Percentiles rank a stretch among this genome's conserved stretches.
These are phyloP conservation scores for Peltaster fructicola DNA, from an alignment of 2,329 filamentous ascomycete species.

Conservation along the genomic window DNA sequence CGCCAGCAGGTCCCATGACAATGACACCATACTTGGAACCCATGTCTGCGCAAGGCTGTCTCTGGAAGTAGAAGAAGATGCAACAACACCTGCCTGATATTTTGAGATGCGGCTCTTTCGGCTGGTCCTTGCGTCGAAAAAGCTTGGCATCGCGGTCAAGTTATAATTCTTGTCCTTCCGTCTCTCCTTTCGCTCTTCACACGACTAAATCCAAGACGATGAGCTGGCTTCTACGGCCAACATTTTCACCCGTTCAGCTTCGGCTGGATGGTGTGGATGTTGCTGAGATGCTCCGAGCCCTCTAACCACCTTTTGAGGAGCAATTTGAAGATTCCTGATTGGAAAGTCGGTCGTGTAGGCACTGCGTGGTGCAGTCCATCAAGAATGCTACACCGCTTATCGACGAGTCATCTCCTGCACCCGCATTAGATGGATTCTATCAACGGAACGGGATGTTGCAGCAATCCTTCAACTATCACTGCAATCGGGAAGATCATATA, in stretches of 20 bases:
- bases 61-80: background rate
- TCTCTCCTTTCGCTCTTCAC: constrained; percentile 32
- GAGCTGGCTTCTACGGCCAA: constrained; percentile 45
- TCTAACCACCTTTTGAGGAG: constrained; percentile 29
- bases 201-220: constrained; percentile 70
- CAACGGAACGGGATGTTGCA: too few relatives aligned
- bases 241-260: constrained; percentile 27
- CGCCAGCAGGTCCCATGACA: constrained; percentile 90
- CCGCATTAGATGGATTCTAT: background rate
- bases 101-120: background rate
- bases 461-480: too few relatives aligned
- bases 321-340: constrained; percentile 28
- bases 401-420: constrained; percentile 2
- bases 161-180: background rate
- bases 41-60: constrained; percentile 7
- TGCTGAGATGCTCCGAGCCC: constrained; percentile 31
- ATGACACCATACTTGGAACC: constrained; percentile 68
- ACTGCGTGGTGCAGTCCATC: too few relatives aligned
- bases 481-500: too few relatives aligned
- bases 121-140: background rate
- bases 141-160: constrained; percentile 1
- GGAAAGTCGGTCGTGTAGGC: too few relatives aligned
- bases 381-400: constrained; percentile 19
- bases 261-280: constrained; percentile 24
- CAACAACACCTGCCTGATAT: too few relatives aligned